Evolutionary conservation across 169 alveolate species (phyloP).

Genomic region (Toxoplasma gondii): DNA sequence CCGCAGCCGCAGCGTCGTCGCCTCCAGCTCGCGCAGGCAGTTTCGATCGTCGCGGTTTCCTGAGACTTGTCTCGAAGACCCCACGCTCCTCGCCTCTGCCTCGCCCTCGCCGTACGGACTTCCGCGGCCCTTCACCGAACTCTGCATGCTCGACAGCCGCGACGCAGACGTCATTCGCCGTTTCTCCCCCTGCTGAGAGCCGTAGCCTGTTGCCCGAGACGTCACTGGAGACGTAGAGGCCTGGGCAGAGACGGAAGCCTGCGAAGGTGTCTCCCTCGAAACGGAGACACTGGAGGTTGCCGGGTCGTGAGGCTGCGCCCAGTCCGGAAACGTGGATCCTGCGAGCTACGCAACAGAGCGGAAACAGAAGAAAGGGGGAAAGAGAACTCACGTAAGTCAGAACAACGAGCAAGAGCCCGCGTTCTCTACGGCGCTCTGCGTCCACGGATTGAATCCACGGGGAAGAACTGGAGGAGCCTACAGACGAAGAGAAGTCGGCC

Average conservation of each 20-base stretch:
- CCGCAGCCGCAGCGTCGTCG: background rate
- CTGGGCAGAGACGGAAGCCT: background rate
- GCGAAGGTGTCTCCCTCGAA: background rate
- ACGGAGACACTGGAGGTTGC: background rate
- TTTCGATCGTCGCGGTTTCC: background rate
- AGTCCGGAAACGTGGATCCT: conserved; percentile 54
- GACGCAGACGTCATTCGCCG: background rate
- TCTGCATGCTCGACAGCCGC: background rate
- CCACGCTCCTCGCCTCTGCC: no score
- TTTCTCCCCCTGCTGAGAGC: background rate
- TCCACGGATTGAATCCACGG: no score
- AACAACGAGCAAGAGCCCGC: no score
- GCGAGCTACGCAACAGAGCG: conserved; percentile 23
- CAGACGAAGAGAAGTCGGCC: no score
- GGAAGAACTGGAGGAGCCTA: no score
- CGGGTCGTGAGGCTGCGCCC: conserved; percentile 42
- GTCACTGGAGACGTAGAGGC: background rate
- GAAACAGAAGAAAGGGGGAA: background rate
- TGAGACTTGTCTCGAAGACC: background rate
- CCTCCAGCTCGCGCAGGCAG: background rate
- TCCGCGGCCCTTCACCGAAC: background rate
- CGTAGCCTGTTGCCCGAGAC: background rate
- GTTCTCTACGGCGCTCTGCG: no score
- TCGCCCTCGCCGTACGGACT: no score
- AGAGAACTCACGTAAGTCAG: no score